Percentiles rank a stretch among this genome's conserved stretches.
These are phyloP conservation scores for Stagonosporopsis tanaceti DNA, from an alignment of 2,329 filamentous ascomycete genomes.

Conservation along the genomic window DNA sequence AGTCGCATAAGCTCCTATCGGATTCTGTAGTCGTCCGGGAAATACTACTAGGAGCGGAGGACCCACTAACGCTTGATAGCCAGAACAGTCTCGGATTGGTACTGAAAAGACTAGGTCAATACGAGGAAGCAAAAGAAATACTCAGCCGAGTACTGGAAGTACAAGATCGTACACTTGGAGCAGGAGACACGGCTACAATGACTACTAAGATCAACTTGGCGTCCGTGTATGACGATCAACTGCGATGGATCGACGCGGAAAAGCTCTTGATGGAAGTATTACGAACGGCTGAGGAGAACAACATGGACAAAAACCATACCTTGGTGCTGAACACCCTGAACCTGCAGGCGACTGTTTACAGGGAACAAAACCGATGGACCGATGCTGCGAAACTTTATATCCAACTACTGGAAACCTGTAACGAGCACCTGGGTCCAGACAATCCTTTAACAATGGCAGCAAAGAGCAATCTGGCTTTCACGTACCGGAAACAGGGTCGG, in stretches of 20 bases:
- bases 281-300: too few species aligned
- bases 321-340: neutral
- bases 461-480: neutral
- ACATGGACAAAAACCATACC: neutral
- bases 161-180: neutral
- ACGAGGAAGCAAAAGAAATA: constrained; percentile 15
- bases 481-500: neutral
- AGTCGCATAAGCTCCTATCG: constrained; percentile 1
- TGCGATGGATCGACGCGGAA: constrained; percentile 11
- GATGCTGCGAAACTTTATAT: neutral
- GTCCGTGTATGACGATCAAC: neutral
- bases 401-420: neutral
- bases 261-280: neutral
- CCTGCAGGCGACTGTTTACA: neutral
- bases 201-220: constrained; percentile 10
- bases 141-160: constrained; percentile 3
- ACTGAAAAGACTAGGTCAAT: neutral
- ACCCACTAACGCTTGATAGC: neutral
- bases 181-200: neutral
- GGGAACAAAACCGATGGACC: neutral
- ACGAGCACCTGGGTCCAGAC: neutral
- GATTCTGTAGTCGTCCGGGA: neutral
- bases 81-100: neutral
- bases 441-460: neutral
- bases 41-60: neutral